Evolutionary conservation across 148 eudicot species (phyloP), one percentile per base, ranked within the genome.

Genomic region (Heliosperma pusillum): DNA sequence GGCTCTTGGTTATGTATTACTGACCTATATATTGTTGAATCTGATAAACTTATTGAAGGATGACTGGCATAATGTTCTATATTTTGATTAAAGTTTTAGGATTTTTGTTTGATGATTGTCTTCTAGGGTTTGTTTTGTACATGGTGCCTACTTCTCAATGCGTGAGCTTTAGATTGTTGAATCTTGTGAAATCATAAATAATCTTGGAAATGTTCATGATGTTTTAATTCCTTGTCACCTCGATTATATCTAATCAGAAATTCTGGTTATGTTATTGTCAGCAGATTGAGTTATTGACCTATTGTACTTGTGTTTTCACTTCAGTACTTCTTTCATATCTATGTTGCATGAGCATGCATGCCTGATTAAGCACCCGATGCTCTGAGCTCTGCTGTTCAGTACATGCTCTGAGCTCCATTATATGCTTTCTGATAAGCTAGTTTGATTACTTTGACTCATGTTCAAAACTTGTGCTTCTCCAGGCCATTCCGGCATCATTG

Each of bases 401-500:
- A 24, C 45, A 36, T 36, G 22, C 7, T 36, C 42, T 36, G 42
- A 36, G 42, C 42, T 5, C 0, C 42, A 36, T 42, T 33, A 30
- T 30, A 9, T 30, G 56, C 52, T 40, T 71, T 26, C 6, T 33
- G 57, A 27, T 42, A 2, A 11, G 42, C n/a, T 61, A 53, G 50
- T 67, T 36, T 29, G 27, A 65, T 57, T 42, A 10, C 55, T 50
- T 50, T 11, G 55, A 50, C 13, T 50, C 64, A 66, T 15, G 5
- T 10, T 26, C 55, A 42, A 30, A 25, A 47, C 40, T 68, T 72
- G 55, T 74, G 56, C 69, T 24, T 74, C 24, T 56, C 21, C 80
- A 95, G 98, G 98, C 92, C 72, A 92, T 95, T 85, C 98, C 98
- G 11, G 88, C 97, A 57, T 83, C 97, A 64, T 73, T 95, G 83